Conservation (phyloP, 1,284 basidiomycete genomes). For the Rugosomyces carneus region DNA sequence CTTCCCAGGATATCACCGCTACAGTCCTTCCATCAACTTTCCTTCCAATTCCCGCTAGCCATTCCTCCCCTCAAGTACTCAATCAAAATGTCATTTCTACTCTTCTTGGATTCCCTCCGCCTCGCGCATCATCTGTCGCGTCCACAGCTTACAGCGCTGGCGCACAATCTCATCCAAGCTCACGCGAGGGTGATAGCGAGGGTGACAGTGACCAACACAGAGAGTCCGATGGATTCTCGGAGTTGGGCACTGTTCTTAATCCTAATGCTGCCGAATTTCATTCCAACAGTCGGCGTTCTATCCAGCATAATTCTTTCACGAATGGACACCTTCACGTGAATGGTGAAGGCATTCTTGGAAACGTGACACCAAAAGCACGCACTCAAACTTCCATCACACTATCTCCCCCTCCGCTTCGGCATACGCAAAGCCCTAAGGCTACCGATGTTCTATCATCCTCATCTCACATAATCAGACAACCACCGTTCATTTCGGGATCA, state of each 20-base stretch:
- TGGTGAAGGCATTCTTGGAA: constrained; percentile 25
- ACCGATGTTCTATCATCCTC: neutral
- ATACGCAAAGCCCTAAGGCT: neutral
- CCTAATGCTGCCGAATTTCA: constrained; percentile 24
- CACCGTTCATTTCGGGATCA: neutral
- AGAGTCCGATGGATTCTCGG: constrained; percentile 25
- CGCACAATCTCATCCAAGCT: constrained; percentile 37
- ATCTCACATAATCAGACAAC: neutral
- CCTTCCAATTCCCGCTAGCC: constrained; percentile 29
- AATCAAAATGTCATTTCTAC: constrained; percentile 59
- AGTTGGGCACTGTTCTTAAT: constrained; percentile 39
- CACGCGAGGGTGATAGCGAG: constrained; percentile 58
- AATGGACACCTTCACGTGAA: constrained; percentile 8
- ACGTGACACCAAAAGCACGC: constrained; percentile 27
- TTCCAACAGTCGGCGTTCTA: constrained; percentile 24
- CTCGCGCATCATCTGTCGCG: constrained; percentile 47
- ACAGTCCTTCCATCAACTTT: constrained; percentile 19
- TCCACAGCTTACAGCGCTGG: constrained; percentile 34
- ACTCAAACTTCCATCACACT: constrained; percentile 17
- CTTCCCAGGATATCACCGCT: neutral
- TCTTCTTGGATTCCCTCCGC: constrained; percentile 46
- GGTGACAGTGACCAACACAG: constrained; percentile 36
- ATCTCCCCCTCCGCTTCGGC: constrained; percentile 5
- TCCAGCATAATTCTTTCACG: constrained; percentile 8
- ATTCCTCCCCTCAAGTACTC: constrained; percentile 44